Conservation (phyloP, 306 rosid species). For the Trichosanthes truncata region DNA sequence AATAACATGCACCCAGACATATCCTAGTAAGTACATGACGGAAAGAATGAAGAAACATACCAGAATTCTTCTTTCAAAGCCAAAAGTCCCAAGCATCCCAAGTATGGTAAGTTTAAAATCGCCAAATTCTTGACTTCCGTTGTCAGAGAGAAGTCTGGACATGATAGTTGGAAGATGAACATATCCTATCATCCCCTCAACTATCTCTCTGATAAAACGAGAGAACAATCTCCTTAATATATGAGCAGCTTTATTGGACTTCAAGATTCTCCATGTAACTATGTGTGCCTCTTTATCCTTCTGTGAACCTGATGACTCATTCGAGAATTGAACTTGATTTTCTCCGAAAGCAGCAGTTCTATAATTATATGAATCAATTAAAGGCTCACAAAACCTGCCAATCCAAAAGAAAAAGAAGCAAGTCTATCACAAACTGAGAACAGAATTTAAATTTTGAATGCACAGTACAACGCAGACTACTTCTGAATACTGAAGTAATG, state of each 20-base stretch:
- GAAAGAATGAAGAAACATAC: constrained; percentile 25
- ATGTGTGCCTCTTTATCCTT: constrained; percentile 34
- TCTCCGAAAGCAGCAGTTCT: constrained; percentile 34
- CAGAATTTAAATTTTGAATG: neutral
- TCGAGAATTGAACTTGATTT: constrained; percentile 21
- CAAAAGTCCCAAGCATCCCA: constrained; percentile 93
- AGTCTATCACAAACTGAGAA: neutral
- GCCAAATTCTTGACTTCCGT: constrained; percentile 90
- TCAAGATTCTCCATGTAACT: constrained; percentile 72
- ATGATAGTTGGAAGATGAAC: constrained; percentile 88
- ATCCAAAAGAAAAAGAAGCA: neutral
- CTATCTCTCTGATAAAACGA: constrained; percentile 84
- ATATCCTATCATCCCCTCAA: constrained; percentile 93
- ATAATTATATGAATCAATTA: constrained; percentile 45
- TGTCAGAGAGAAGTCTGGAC: constrained; percentile 92
- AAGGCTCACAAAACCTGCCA: constrained; percentile 81
- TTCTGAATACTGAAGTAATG: neutral
- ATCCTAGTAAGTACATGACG: neutral
- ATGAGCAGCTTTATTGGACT: constrained; percentile 38
- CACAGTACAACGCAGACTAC: neutral
- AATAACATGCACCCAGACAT: neutral
- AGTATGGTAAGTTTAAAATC: constrained; percentile 85
- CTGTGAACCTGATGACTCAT: constrained; percentile 32
- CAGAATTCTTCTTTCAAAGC: constrained; percentile 97
- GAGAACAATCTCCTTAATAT: constrained; percentile 66